Conservation (phyloP, 257 asterid species). For the Agastache rugosa region DNA sequence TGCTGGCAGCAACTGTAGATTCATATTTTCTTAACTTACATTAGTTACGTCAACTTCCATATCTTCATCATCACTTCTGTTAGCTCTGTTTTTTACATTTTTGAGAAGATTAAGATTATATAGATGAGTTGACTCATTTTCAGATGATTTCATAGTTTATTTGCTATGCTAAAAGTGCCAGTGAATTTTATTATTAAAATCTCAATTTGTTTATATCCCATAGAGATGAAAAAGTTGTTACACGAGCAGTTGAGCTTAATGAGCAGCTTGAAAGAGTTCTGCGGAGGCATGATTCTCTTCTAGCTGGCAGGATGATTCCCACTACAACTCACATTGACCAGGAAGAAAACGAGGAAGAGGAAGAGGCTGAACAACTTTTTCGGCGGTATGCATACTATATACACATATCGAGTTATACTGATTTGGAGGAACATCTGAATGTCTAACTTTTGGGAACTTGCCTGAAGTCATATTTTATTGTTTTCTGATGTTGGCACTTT, state of each 20-base stretch:
- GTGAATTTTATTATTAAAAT: background rate
- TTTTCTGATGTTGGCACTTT: slow-evolving; percentile 14
- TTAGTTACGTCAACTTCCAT: background rate
- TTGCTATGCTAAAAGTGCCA: slow-evolving; percentile 15
- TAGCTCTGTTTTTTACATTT: slow-evolving; percentile 9
- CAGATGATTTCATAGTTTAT: slow-evolving; percentile 14
- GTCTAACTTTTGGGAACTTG: background rate
- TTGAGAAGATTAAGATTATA: background rate
- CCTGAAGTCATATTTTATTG: slow-evolving; percentile 4
- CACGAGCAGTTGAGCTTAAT: slow-evolving; percentile 80
- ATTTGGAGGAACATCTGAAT: background rate
- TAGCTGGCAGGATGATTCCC: slow-evolving; percentile 58
- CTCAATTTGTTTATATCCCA: slow-evolving; percentile 1
- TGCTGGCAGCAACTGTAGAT: background rate
- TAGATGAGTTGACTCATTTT: slow-evolving; percentile 14
- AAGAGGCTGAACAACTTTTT: slow-evolving; percentile 84
- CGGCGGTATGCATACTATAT: slow-evolving; percentile 58
- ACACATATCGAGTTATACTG: background rate
- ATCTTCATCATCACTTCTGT: slow-evolving; percentile 6
- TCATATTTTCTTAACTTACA: background rate
- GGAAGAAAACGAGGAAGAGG: slow-evolving; percentile 68
- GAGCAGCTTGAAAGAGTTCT: slow-evolving; percentile 87
- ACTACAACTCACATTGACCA: slow-evolving; percentile 54
- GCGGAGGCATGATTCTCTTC: slow-evolving; percentile 77
- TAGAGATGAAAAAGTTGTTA: slow-evolving; percentile 50